Percentiles rank a stretch among this genome's conserved stretches.
Evolutionary conservation across 2,329 filamentous ascomycete genomes (phyloP).

Genomic region (Aspergillus awamori): DNA sequence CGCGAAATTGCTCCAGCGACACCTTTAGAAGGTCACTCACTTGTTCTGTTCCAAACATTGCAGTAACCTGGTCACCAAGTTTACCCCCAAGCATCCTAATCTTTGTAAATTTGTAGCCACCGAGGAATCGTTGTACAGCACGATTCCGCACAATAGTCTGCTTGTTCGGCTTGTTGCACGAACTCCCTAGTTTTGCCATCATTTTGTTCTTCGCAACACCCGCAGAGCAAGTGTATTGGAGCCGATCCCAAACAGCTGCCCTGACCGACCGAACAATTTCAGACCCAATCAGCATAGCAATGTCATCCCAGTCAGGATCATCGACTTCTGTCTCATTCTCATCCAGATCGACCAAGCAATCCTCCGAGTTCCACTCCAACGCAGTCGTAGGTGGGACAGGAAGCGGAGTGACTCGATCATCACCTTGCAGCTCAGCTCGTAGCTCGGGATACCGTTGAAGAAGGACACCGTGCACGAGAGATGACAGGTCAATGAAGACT

Average conservation of each 20-base stretch:
- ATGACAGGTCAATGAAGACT: constrained; percentile 89
- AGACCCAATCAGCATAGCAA: constrained; percentile 81
- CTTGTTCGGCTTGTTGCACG: constrained; percentile 87
- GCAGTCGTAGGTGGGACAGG: constrained; percentile 73
- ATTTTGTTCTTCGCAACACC: constrained; percentile 92
- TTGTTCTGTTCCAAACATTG: constrained; percentile 78
- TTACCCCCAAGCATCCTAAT: constrained; percentile 95
- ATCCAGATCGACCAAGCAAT: constrained; percentile 80
- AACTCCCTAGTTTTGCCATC: constrained; percentile 90
- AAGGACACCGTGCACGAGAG: constrained; percentile 75
- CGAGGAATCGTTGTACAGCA: constrained; percentile 76
- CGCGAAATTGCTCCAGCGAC: constrained; percentile 73
- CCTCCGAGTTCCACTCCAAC: constrained; percentile 75
- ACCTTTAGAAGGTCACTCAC: constrained; percentile 75
- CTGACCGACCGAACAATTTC: constrained; percentile 83
- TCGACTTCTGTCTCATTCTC: constrained; percentile 70
- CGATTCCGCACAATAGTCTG: constrained; percentile 93
- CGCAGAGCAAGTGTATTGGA: constrained; percentile 89
- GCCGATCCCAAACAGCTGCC: constrained; percentile 64
- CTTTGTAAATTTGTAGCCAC: constrained; percentile 88
- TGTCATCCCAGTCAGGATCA: constrained; percentile 95
- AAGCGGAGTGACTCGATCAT: constrained; percentile 60
- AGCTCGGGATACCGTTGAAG: constrained; percentile 78
- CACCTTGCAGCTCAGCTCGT: constrained; percentile 56
- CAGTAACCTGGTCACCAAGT: constrained; percentile 80